Percentiles rank a stretch among this genome's conserved stretches.
Conservation (phyloP, 345 rosid genomes). For the Euphorbia lathyris region DNA sequence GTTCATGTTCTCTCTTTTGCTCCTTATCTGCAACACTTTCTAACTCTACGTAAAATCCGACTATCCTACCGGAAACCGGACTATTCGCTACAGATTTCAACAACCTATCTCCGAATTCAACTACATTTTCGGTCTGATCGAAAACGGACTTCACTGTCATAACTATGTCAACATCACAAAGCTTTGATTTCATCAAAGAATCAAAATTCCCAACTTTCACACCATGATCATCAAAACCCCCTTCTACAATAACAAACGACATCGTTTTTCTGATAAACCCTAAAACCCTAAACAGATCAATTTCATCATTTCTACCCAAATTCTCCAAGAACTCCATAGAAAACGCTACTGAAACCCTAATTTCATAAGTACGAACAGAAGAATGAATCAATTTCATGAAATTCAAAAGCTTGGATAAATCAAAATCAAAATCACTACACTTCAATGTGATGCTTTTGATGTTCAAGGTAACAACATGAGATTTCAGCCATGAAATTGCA, state of each 20-base stretch:
- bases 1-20: slow-evolving; percentile 13
- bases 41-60: slow-evolving; percentile 30
- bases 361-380: not conserved
- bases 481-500: slow-evolving; percentile 37
- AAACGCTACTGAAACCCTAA: slow-evolving; percentile 39
- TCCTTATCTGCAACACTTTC: slow-evolving; percentile 16
- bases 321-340: slow-evolving; percentile 37
- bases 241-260: slow-evolving; percentile 35
- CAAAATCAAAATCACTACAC: slow-evolving; percentile 19
- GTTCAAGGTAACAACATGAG: slow-evolving; percentile 17
- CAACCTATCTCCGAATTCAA: slow-evolving; percentile 19
- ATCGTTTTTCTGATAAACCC: slow-evolving; percentile 25
- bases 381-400: too few species aligned
- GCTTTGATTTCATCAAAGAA: slow-evolving; percentile 23
- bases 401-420: slow-evolving; percentile 21
- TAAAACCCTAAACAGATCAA: slow-evolving; percentile 24
- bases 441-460: slow-evolving; percentile 32
- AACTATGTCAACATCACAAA: slow-evolving; percentile 25
- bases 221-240: slow-evolving; percentile 9
- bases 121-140: slow-evolving; percentile 21
- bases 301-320: slow-evolving; percentile 18
- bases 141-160: slow-evolving; percentile 19
- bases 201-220: slow-evolving; percentile 25
- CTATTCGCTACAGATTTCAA: slow-evolving; percentile 26
- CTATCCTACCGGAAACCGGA: slow-evolving; percentile 17